Percentiles rank a stretch among this genome's conserved stretches.
These are phyloP conservation scores for Colletotrichum horii DNA, from an alignment of 2,329 filamentous ascomycete genomes.

Conservation along the genomic window DNA sequence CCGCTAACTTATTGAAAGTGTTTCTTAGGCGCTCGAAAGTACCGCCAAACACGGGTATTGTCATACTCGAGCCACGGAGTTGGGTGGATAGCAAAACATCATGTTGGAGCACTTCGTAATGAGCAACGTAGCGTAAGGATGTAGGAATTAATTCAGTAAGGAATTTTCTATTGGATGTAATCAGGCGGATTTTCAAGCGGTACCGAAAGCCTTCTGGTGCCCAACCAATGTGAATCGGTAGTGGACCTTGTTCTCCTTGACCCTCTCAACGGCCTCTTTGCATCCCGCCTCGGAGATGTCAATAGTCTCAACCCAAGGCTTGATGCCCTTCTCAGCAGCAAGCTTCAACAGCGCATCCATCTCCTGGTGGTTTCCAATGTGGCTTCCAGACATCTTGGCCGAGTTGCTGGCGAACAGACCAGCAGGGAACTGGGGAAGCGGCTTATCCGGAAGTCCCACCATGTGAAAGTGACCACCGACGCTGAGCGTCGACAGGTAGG, in stretches of 20 bases:
- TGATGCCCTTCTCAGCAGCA: constrained; percentile 59
- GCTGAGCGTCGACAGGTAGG: constrained; percentile 56
- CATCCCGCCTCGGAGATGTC: constrained; percentile 70
- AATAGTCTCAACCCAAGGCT: constrained; percentile 65
- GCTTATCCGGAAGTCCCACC: constrained; percentile 60
- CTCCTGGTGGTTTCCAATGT: constrained; percentile 66
- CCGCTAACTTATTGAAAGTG: no score
- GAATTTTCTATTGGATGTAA: background rate
- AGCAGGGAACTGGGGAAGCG: constrained; percentile 46
- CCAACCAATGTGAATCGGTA: constrained; percentile 75
- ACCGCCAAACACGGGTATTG: no score
- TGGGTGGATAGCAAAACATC: background rate
- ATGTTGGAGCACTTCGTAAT: no score
- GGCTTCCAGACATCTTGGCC: constrained; percentile 49
- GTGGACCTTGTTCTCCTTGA: constrained; percentile 73
- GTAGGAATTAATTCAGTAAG: background rate
- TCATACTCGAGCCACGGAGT: no score
- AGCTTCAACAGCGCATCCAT: constrained; percentile 64
- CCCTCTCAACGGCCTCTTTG: constrained; percentile 71
- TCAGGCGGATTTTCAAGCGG: background rate
- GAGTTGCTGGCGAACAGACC: constrained; percentile 46
- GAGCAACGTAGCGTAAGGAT: background rate
- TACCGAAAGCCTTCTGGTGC: constrained; percentile 67
- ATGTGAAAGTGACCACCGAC: constrained; percentile 62
- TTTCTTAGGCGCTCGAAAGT: no score